Percentiles rank a stretch among this genome's conserved stretches.
These are phyloP conservation scores for Calocera cornea DNA, from an alignment of 768 basidiomycete species.

Conservation along the genomic window DNA sequence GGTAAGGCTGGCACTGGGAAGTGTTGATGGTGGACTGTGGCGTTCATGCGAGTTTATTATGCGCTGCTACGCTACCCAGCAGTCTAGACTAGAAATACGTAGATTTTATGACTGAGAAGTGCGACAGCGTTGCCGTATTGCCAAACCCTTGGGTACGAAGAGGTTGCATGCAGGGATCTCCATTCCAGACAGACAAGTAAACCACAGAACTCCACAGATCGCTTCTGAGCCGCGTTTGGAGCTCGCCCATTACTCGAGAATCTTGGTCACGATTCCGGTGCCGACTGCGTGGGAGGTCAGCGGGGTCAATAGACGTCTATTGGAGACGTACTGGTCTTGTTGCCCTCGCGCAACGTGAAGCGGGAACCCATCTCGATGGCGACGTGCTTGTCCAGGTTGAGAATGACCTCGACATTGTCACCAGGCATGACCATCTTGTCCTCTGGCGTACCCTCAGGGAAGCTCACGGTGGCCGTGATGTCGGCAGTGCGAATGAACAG, in stretches of 20 bases:
- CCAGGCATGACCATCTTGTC: slow-evolving; percentile 99
- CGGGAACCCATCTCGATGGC: slow-evolving; percentile 80
- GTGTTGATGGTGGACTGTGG: no score
- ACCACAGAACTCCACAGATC: background rate
- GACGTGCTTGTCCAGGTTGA: slow-evolving; percentile 68
- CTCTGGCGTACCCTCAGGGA: slow-evolving; percentile 69
- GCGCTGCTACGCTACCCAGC: background rate
- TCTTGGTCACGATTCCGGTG: slow-evolving; percentile 86
- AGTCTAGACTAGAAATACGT: background rate
- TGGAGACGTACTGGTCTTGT: slow-evolving; percentile 62
- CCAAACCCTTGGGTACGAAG: background rate
- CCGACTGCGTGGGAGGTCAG: slow-evolving; percentile 45
- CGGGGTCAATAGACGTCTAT: background rate
- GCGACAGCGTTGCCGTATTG: background rate
- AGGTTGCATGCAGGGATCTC: background rate
- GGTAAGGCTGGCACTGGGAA: no score
- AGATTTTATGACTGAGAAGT: background rate
- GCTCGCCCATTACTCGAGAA: slow-evolving; percentile 29
- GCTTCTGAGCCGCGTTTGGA: background rate
- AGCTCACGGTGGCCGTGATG: slow-evolving; percentile 69
- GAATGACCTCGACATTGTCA: slow-evolving; percentile 90
- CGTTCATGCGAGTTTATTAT: background rate
- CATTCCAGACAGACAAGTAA: background rate
- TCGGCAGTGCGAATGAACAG: slow-evolving; percentile 93
- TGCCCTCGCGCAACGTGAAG: slow-evolving; percentile 90